phyloP scores from a whole-genome alignment of 306 rosid genomes.

The Pterocarpus santalinus region DNA sequence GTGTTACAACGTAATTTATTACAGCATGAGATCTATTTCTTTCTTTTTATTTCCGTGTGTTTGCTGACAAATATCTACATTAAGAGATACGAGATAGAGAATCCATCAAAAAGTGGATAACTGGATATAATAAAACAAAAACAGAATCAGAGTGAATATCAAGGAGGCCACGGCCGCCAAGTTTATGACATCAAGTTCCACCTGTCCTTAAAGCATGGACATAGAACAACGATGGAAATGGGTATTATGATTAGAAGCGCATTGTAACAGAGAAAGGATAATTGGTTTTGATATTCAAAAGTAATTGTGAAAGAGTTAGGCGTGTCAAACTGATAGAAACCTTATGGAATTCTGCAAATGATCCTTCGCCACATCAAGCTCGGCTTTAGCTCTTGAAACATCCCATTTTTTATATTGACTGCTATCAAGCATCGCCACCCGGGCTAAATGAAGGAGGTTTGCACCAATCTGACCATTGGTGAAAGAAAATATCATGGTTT shows the following conservation, averaged over 20 bases:
- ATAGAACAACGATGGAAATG: not conserved
- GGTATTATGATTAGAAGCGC: constrained; percentile 1
- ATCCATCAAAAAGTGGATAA: too few species aligned
- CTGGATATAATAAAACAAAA: too few species aligned
- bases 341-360: constrained; percentile 68
- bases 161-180: not conserved
- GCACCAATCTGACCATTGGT: constrained; percentile 70
- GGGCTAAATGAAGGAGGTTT: constrained; percentile 80
- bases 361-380: constrained; percentile 69
- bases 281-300: constrained; percentile 21
- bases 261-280: constrained; percentile 15
- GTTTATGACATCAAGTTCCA: constrained; percentile 17
- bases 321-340: constrained; percentile 51
- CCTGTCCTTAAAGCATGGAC: not conserved
- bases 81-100: not conserved
- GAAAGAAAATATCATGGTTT: constrained; percentile 17
- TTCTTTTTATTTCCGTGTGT: not conserved
- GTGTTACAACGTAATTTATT: not conserved
- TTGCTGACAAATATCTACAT: not conserved
- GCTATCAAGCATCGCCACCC: constrained; percentile 66
- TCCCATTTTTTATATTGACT: constrained; percentile 54
- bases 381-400: constrained; percentile 59
- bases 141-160: not conserved
- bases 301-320: constrained; percentile 25
- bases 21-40: too few species aligned